A percentile compares a stretch with the other conserved stretches of the same genome.
These are phyloP conservation scores for Yamadazyma paraphyllophila DNA, from an alignment of 805 yeast species.

Conservation along the genomic window DNA sequence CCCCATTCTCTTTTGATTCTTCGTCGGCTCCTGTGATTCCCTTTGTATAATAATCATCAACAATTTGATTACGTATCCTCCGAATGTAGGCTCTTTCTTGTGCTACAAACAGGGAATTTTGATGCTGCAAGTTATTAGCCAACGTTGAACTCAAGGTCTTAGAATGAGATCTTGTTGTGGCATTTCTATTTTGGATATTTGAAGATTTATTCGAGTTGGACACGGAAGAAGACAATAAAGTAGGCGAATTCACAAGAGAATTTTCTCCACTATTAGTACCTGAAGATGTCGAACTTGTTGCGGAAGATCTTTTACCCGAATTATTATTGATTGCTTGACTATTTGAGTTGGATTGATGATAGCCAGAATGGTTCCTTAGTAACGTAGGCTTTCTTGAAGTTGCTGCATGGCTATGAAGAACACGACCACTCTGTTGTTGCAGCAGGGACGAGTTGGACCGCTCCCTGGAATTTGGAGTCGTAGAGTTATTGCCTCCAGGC, in stretches of 20 bases:
- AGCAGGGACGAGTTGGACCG: constrained; percentile 6
- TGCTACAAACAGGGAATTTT: constrained; percentile 38
- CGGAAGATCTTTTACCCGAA: constrained; percentile 1
- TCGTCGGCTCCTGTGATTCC: constrained; percentile 50
- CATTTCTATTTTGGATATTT: background rate
- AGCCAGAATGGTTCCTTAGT: constrained; percentile 15
- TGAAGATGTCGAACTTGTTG: constrained; percentile 8
- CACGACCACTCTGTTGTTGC: constrained; percentile 7
- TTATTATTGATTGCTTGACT: background rate
- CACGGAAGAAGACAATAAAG: constrained; percentile 1
- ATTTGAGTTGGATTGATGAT: constrained; percentile 5
- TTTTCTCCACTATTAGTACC: constrained; percentile 10
- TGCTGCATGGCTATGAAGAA: constrained; percentile 8
- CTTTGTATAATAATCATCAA: constrained; percentile 71
- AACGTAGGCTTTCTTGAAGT: constrained; percentile 15
- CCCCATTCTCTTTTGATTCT: constrained; percentile 17
- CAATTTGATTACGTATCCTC: constrained; percentile 56
- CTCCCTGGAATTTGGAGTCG: constrained; percentile 4
- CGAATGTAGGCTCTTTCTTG: constrained; percentile 69
- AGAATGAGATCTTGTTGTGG: constrained; percentile 6
- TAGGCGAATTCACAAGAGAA: constrained; percentile 11
- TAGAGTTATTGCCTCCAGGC: constrained; percentile 3
- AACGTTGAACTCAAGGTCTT: constrained; percentile 15
- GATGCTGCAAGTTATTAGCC: constrained; percentile 17
- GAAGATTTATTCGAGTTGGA: background rate